phyloP scores from a whole-genome alignment of 345 rosid species.

The Ceriops tagal region DNA sequence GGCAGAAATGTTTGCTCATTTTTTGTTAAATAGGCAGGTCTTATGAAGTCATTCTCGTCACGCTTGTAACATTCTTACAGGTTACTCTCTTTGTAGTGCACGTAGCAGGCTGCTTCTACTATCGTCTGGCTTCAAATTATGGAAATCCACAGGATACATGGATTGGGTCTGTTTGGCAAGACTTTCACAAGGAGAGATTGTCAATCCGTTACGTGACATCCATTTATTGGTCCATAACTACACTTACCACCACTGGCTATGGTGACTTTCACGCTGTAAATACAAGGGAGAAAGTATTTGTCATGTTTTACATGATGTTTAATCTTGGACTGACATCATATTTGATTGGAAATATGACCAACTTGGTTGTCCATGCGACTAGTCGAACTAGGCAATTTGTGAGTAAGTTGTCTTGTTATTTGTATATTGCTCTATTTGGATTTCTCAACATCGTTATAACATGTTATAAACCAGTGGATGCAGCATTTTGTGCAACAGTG shows the following conservation, averaged over 20 bases:
- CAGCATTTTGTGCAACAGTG: not conserved
- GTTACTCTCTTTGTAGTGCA: constrained; percentile 75
- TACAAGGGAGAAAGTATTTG: constrained; percentile 56
- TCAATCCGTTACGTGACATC: constrained; percentile 54
- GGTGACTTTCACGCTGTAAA: constrained; percentile 84
- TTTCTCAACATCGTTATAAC: not conserved
- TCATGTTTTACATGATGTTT: constrained; percentile 59
- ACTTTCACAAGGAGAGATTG: constrained; percentile 32
- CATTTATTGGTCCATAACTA: constrained; percentile 79
- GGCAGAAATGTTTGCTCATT: not conserved
- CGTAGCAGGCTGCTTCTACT: constrained; percentile 68
- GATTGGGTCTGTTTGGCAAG: constrained; percentile 45
- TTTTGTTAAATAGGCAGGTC: not conserved
- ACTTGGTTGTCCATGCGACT: constrained; percentile 75
- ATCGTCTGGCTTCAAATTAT: constrained; percentile 49
- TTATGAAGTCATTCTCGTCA: not conserved
- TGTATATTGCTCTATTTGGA: not conserved
- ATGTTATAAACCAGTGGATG: not conserved
- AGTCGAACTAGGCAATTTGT: constrained; percentile 77
- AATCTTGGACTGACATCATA: constrained; percentile 69
- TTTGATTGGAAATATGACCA: constrained; percentile 87
- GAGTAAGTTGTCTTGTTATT: constrained; percentile 32
- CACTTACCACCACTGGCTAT: constrained; percentile 76
- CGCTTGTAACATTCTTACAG: constrained; percentile 30
- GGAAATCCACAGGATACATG: constrained; percentile 50